Evolutionary conservation across 2,329 filamentous ascomycete genomes (phyloP), one percentile per base, ranked within the genome.

Genomic region (Aspergillus pseudotamarii): DNA sequence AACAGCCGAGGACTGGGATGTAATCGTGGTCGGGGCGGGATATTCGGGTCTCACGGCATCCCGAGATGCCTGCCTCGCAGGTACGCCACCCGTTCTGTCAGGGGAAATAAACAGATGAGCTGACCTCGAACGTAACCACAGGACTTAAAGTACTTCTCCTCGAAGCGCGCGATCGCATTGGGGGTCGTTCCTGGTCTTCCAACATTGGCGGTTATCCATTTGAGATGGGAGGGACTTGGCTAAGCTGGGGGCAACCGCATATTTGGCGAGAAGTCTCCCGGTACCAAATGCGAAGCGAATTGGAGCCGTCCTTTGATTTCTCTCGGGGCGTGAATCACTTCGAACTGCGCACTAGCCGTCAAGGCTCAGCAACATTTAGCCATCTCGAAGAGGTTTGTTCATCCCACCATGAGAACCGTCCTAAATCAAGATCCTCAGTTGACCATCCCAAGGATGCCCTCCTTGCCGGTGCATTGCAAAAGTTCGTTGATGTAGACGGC

Each of bases 141-240:
- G 77, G 78, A 0, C 65, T 76, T 5, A 76, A 73, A 19, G 80
- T 82, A 0, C 71, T 84, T 1, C 74, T 84, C 1, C 60, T 84
- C 0, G 82, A 84, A 70, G 81, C 77, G 1, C 76, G 83, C 19
- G 81, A 85, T 65, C 74, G 82, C 0, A 81, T 84, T 56, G 82
- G 82, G 19, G 82, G 83, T 1, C 78, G 82, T 0, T 81, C 81
- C 2, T 84, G 80, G 79, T 79, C 79, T 0, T 77, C 80, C 19
- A 77, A 82, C 36, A 80, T 82, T 9, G 75, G 72, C 0, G 81
- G 79, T 0, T 80, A 83, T 16, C 76, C 76, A 0, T 83, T 78
- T 56, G 83, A 84, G 57, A 80, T 85, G 77, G 83, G 83, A 0
- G 83, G 83, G 0, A 83, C 82, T 0, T 85, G 81, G 81, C 75